Evolutionary conservation across 345 rosid genomes (phyloP).

Genomic region (Eucalyptus paniculata): DNA sequence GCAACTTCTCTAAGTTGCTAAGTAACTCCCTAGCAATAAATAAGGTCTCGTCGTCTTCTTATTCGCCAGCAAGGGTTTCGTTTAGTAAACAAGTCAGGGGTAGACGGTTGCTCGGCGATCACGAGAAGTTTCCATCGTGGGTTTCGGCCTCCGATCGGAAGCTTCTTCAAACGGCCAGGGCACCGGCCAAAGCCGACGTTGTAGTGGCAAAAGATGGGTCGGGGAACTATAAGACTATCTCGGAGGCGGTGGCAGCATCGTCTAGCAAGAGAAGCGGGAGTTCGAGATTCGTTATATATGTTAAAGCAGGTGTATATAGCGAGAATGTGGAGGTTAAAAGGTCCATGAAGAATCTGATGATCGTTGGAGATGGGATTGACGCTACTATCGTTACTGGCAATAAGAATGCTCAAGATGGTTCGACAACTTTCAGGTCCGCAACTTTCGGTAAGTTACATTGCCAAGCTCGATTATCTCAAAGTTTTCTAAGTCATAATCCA

Average conservation of each 20-base stretch:
- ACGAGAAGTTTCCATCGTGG: constrained; percentile 54
- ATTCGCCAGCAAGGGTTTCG: background rate
- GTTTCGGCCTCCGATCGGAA: constrained; percentile 37
- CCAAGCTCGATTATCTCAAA: background rate
- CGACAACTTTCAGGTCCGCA: constrained; percentile 75
- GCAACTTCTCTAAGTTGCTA: constrained; percentile 48
- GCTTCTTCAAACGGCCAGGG: constrained; percentile 26
- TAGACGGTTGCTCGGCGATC: constrained; percentile 20
- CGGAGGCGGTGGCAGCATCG: constrained; percentile 53
- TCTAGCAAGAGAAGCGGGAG: constrained; percentile 2
- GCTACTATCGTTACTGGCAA: constrained; percentile 54
- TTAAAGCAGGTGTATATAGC: constrained; percentile 59
- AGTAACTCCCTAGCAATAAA: constrained; percentile 68
- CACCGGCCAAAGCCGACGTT: constrained; percentile 24
- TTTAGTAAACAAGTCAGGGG: constrained; percentile 1
- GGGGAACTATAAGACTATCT: constrained; percentile 48
- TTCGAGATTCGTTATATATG: constrained; percentile 49
- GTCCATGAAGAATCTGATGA: constrained; percentile 51
- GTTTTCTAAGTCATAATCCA: background rate
- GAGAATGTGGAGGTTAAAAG: constrained; percentile 56
- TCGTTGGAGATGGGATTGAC: constrained; percentile 74
- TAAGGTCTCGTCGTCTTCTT: constrained; percentile 10
- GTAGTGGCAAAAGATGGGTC: constrained; percentile 90
- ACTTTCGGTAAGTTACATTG: constrained; percentile 54
- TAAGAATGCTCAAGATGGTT: constrained; percentile 33